phyloP scores from a whole-genome alignment of 2,329 filamentous ascomycete species.

The Alternaria brassicae region DNA sequence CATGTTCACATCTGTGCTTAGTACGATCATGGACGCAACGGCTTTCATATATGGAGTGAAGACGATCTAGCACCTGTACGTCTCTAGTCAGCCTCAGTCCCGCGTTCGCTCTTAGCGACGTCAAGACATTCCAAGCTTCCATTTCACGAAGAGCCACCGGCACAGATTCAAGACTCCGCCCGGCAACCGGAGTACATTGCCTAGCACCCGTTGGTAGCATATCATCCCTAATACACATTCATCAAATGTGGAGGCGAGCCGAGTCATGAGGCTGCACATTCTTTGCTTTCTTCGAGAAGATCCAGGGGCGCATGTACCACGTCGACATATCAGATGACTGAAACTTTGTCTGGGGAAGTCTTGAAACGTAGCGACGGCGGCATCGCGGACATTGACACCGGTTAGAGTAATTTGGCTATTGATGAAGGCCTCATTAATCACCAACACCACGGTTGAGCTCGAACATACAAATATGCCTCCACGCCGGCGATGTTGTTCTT shows the following conservation, averaged over 20 bases:
- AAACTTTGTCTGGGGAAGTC: background rate
- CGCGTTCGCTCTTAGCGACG: conserved; percentile 10
- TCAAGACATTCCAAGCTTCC: conserved; percentile 19
- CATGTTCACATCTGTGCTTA: conserved; percentile 10
- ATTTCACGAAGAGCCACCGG: conserved; percentile 17
- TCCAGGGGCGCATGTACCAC: conserved; percentile 23
- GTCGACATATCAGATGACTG: conserved; percentile 17
- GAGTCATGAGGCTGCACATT: conserved; percentile 12
- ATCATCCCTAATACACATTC: conserved; percentile 8
- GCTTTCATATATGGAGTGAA: conserved; percentile 15
- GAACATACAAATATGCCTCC: conserved; percentile 25
- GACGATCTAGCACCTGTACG: conserved; percentile 9
- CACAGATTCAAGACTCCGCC: conserved; percentile 1
- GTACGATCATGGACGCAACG: conserved; percentile 7
- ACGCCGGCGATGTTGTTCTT: background rate
- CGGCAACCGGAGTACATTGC: conserved; percentile 19
- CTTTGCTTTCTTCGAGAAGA: conserved; percentile 23
- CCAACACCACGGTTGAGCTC: conserved; percentile 4
- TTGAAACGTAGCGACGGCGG: conserved; percentile 14
- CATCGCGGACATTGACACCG: conserved; percentile 24
- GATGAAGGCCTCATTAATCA: conserved; percentile 22
- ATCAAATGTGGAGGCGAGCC: conserved; percentile 25
- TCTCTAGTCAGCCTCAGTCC: conserved; percentile 8
- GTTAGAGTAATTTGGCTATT: conserved; percentile 26
- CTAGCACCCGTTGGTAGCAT: conserved; percentile 19